A percentile compares a stretch with the other conserved stretches of the same genome.
Conservation (phyloP, 2,329 filamentous ascomycete genomes). For the Colletotrichum destructivum region DNA sequence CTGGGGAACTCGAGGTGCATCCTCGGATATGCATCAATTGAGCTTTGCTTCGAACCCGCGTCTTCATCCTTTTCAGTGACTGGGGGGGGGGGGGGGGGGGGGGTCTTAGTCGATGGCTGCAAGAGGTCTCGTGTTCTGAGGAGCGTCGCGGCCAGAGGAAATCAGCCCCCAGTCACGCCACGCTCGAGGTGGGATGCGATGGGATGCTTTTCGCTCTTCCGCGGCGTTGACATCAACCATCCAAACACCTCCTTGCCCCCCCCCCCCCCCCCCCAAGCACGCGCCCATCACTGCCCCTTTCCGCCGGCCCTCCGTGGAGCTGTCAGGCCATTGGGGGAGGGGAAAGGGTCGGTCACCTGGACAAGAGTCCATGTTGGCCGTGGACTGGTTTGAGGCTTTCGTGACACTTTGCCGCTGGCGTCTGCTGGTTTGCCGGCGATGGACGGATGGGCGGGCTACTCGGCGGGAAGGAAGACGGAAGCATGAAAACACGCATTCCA, state of each 20-base stretch:
- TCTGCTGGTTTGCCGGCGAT: not conserved
- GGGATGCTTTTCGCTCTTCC: constrained; percentile 32
- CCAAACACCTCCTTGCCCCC: too few species aligned
- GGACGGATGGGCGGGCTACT: not conserved
- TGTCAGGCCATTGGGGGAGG: constrained; percentile 16
- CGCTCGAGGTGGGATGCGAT: not conserved
- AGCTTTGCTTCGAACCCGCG: not conserved
- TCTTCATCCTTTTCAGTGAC: not conserved
- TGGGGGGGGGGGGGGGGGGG: too few species aligned
- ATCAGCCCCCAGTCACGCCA: constrained; percentile 6
- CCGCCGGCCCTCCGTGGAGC: constrained; percentile 7
- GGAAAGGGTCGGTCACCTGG: constrained; percentile 9
- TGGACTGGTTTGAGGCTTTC: too few species aligned
- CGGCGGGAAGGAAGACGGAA: constrained; percentile 24
- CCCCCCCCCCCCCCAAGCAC: not conserved
- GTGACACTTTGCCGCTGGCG: not conserved
- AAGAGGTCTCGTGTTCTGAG: constrained; percentile 15
- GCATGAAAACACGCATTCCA: not conserved
- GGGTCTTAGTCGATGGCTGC: too few species aligned
- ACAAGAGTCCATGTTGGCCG: not conserved
- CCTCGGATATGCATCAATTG: not conserved
- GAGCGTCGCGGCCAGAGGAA: constrained; percentile 13
- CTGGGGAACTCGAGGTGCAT: not conserved
- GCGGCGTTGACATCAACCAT: constrained; percentile 25
- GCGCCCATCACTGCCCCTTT: constrained; percentile 32